These are phyloP conservation scores for Colletotrichum tanaceti DNA, from an alignment of 2,329 filamentous ascomycete genomes.

Conservation along the genomic window DNA sequence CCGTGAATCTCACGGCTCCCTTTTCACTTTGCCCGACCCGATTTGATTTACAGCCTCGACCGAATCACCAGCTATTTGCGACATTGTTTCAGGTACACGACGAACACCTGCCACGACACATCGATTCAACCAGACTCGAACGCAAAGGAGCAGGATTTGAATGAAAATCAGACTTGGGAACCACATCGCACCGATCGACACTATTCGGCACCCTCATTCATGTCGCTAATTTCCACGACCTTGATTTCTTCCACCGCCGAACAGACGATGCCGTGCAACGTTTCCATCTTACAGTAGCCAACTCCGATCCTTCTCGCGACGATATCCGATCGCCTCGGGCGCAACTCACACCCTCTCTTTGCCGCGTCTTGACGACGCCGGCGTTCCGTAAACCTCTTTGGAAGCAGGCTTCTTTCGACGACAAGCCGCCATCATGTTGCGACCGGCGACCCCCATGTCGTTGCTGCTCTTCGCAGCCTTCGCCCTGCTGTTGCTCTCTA, in stretches of 20 bases:
- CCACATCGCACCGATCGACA: constrained; percentile 1
- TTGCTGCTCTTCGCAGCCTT: constrained; percentile 88
- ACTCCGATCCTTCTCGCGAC: constrained; percentile 6
- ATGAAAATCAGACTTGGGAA: constrained; percentile 23
- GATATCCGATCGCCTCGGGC: constrained; percentile 12
- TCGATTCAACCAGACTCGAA: constrained; percentile 7
- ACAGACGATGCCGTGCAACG: constrained; percentile 33
- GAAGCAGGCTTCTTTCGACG: constrained; percentile 52
- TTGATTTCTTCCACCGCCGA: background rate
- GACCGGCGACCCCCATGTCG: constrained; percentile 91
- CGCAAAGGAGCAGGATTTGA: constrained; percentile 8
- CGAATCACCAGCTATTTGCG: constrained; percentile 19
- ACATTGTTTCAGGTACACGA: constrained; percentile 33
- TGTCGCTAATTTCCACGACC: constrained; percentile 18
- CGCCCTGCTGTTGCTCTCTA: constrained; percentile 83
- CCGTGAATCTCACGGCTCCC: constrained; percentile 1
- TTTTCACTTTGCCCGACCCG: constrained; percentile 7
- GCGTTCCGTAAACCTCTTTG: constrained; percentile 44
- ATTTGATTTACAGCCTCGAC: constrained; percentile 11
- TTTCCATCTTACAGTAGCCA: constrained; percentile 21
- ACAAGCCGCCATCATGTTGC: constrained; percentile 73
- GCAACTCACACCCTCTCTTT: constrained; percentile 28
- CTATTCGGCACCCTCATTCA: constrained; percentile 27
- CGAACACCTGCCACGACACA: constrained; percentile 16
- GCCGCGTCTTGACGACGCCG: constrained; percentile 61